Conservation (phyloP, 2,329 filamentous ascomycete species). For the Apiospora phragmitis region DNA sequence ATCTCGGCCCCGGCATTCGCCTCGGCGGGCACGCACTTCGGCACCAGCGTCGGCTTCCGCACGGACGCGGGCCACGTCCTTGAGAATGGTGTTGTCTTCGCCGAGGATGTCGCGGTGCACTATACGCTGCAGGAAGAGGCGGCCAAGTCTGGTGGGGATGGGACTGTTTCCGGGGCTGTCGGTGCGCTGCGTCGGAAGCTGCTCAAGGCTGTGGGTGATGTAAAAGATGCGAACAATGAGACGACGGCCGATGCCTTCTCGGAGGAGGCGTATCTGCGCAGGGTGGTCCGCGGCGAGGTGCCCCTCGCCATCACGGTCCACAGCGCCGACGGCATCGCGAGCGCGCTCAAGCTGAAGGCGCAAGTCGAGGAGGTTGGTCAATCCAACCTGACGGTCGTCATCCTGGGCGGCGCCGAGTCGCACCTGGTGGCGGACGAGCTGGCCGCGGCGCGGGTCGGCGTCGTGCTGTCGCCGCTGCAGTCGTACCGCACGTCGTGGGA, state of each 20-base stretch:
- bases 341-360: slow-evolving; percentile 58
- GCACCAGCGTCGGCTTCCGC: slow-evolving; percentile 59
- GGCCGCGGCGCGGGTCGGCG: slow-evolving; percentile 54
- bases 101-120: slow-evolving; percentile 55
- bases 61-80: slow-evolving; percentile 50
- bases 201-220: slow-evolving; percentile 45
- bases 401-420: slow-evolving; percentile 65
- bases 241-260: slow-evolving; percentile 42
- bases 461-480: slow-evolving; percentile 61
- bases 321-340: slow-evolving; percentile 63
- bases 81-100: slow-evolving; percentile 52
- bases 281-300: slow-evolving; percentile 53
- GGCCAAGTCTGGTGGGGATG: slow-evolving; percentile 38
- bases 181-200: slow-evolving; percentile 54
- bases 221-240: slow-evolving; percentile 31
- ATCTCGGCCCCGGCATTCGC: slow-evolving; percentile 55
- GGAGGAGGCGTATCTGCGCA: slow-evolving; percentile 51
- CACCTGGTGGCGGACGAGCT: slow-evolving; percentile 60
- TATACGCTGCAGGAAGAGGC: slow-evolving; percentile 54
- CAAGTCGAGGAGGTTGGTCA: slow-evolving; percentile 47
- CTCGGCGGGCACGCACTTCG: slow-evolving; percentile 46
- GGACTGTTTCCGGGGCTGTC: slow-evolving; percentile 55
- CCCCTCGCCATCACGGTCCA: slow-evolving; percentile 61
- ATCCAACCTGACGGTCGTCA: slow-evolving; percentile 47
- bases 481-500: slow-evolving; percentile 60